Conservation (phyloP, 2,329 filamentous ascomycete genomes). For the Pseudogymnoascus verrucosus region DNA sequence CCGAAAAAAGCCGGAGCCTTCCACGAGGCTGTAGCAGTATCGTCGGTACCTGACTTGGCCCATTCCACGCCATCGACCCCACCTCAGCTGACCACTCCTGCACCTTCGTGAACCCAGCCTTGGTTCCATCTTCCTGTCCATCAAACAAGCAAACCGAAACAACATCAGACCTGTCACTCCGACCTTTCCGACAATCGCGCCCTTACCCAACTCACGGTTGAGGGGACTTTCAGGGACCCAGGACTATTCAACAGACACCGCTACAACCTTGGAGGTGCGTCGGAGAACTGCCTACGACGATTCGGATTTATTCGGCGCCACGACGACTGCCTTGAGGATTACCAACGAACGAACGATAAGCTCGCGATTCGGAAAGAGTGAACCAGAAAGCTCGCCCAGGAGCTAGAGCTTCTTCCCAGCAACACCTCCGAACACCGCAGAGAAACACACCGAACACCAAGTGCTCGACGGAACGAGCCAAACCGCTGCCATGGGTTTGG, state of each 20-base stretch:
- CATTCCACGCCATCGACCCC: constrained; percentile 8
- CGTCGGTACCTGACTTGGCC: not conserved
- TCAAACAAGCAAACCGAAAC: not conserved
- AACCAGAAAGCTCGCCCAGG: not conserved
- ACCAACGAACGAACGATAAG: not conserved
- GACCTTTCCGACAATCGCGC: not conserved
- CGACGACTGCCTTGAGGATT: not conserved
- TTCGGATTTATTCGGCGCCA: not conserved
- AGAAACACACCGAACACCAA: not conserved
- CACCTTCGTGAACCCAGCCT: not conserved
- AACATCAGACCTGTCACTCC: not conserved
- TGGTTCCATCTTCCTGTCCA: not conserved
- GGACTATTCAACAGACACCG: not conserved
- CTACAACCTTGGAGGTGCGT: not conserved
- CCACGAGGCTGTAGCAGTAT: not conserved
- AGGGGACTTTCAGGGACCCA: not conserved
- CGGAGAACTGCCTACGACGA: not conserved
- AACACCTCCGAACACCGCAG: not conserved
- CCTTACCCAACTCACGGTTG: not conserved
- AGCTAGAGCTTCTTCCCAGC: not conserved
- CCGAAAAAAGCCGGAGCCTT: not conserved
- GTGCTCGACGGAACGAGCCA: not conserved
- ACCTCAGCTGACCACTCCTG: not conserved
- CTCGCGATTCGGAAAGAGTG: not conserved
- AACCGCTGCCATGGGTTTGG: constrained; percentile 61